Conservation (phyloP, 495 filamentous ascomycete genomes). For the Bryoglossum gracile region DNA sequence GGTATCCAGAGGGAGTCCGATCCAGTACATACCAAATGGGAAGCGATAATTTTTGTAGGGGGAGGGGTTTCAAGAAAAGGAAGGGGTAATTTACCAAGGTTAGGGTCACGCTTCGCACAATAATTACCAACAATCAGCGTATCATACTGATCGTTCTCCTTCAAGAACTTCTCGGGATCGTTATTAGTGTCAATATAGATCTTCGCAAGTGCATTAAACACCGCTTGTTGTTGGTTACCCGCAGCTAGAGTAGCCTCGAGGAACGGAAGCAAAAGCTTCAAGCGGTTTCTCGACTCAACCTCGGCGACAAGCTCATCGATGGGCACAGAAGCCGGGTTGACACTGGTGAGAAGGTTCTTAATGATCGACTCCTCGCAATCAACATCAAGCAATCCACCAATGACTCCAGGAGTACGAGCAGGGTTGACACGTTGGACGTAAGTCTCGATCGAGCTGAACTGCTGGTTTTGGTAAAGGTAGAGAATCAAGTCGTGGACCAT, state of each 20-base stretch:
- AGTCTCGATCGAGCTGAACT: conserved; percentile 98
- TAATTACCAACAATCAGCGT: conserved; percentile 91
- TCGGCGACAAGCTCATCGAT: conserved; percentile 94
- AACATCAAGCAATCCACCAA: conserved; percentile 93
- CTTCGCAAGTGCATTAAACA: conserved; percentile 98
- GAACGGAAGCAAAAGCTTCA: conserved; percentile 95
- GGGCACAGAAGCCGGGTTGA: conserved; percentile 77
- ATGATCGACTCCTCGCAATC: conserved; percentile 96
- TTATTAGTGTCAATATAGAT: conserved; percentile 99
- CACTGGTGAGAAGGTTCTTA: conserved; percentile 83
- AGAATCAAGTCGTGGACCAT: conserved; percentile 96
- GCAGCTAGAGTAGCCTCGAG: conserved; percentile 83
- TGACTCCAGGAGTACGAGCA: conserved; percentile 82
- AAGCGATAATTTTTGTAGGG: too few relatives aligned
- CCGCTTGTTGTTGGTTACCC: conserved; percentile 95
- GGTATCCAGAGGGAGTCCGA: neutral
- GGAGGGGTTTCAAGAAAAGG: too few relatives aligned
- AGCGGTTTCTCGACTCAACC: conserved; percentile 89
- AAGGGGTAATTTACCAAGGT: too few relatives aligned
- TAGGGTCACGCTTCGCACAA: conserved; percentile 97
- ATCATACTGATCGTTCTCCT: conserved; percentile 97
- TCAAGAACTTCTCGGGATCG: conserved; percentile 96
- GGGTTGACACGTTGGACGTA: conserved; percentile 99
- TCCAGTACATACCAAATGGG: too few relatives aligned
- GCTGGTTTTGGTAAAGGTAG: conserved; percentile 98